phyloP scores from a whole-genome alignment of 495 filamentous ascomycete genomes.

The Penicillium goetzii region DNA sequence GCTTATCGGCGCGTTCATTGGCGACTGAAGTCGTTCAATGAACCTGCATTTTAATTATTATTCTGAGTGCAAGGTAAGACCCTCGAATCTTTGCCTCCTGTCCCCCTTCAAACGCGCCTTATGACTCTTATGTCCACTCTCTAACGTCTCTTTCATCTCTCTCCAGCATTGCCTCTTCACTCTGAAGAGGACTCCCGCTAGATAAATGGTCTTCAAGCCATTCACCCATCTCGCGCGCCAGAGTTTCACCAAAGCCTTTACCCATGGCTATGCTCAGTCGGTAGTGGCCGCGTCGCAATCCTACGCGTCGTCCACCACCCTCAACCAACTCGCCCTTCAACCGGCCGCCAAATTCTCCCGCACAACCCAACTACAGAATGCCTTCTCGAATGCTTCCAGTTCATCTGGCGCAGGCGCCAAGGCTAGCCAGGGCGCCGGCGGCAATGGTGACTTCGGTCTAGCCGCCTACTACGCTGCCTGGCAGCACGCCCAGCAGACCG shows the following conservation, averaged over 20 bases:
- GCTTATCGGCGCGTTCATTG: slow-evolving; percentile 60
- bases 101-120: background rate
- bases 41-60: slow-evolving; percentile 59
- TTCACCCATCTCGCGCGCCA: slow-evolving; percentile 93
- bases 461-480: slow-evolving; percentile 90
- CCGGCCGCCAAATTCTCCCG: slow-evolving; percentile 61
- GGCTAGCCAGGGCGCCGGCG: slow-evolving; percentile 45
- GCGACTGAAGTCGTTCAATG: slow-evolving; percentile 64
- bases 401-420: slow-evolving; percentile 51
- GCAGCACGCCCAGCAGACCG: slow-evolving; percentile 72
- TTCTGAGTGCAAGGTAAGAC: slow-evolving; percentile 55
- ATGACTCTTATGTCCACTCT: background rate
- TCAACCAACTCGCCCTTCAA: slow-evolving; percentile 57
- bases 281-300: slow-evolving; percentile 93
- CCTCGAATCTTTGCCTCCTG: background rate
- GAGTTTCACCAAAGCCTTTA: slow-evolving; percentile 93
- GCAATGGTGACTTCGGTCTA: slow-evolving; percentile 60
- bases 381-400: slow-evolving; percentile 63
- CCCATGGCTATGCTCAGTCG: slow-evolving; percentile 96
- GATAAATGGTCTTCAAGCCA: slow-evolving; percentile 83
- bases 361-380: slow-evolving; percentile 71
- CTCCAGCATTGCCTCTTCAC: slow-evolving; percentile 52
- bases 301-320: slow-evolving; percentile 73
- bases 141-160: background rate
- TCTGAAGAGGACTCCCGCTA: slow-evolving; percentile 55